Conservation (phyloP, 1,284 basidiomycete genomes). For the Leccinum subrobustum region DNA sequence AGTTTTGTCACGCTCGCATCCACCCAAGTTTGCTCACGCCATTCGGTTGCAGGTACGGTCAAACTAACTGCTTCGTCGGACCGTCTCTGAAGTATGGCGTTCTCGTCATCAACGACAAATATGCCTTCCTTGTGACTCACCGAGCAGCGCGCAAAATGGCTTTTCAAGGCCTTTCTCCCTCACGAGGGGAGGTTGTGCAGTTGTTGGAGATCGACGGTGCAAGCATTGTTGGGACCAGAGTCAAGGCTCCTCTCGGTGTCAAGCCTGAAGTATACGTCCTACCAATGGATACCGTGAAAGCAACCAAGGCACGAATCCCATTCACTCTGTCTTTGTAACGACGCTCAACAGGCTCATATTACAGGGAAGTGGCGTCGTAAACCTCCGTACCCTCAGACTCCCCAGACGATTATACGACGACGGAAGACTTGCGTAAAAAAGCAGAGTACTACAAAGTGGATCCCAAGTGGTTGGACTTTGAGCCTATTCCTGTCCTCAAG, state of each 20-base stretch:
- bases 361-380: conserved; percentile 94
- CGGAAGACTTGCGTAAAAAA: conserved; percentile 95
- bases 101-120: conserved; percentile 82
- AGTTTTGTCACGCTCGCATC: conserved; percentile 9
- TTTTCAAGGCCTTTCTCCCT: conserved; percentile 83
- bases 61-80: conserved; percentile 98
- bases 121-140: conserved; percentile 88
- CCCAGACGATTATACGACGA: conserved; percentile 93
- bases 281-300: conserved; percentile 96
- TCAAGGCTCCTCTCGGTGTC: conserved; percentile 85
- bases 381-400: conserved; percentile 99
- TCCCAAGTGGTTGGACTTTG: too few species aligned
- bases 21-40: conserved; percentile 12
- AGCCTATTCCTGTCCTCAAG: too few species aligned
- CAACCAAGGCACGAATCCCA: conserved; percentile 68
- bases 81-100: conserved; percentile 91
- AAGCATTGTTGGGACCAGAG: conserved; percentile 85
- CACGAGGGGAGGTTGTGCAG: conserved; percentile 71
- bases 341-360: background rate
- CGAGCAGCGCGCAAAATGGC: conserved; percentile 97
- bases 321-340: background rate
- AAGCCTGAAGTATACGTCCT: conserved; percentile 91
- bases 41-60: conserved; percentile 73
- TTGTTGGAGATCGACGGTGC: conserved; percentile 77
- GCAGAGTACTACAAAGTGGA: conserved; percentile 49